Evolutionary conservation across 1,139 yeast species (phyloP).

Genomic region (Yamadazyma kanchanaburiensis): DNA sequence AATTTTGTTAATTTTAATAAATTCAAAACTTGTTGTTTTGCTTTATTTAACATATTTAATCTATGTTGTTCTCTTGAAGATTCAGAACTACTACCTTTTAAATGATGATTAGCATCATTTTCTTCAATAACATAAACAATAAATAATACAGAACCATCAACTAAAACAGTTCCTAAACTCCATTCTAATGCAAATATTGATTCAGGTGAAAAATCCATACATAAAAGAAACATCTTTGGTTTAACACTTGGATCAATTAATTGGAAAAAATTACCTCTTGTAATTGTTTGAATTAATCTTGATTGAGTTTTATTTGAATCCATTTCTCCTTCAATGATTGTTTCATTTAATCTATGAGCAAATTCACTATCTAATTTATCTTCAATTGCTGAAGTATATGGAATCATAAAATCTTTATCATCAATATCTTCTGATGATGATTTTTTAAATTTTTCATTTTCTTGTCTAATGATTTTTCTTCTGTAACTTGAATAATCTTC

Average conservation of each 20-base stretch:
- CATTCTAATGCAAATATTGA: constrained; percentile 85
- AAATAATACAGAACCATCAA: constrained; percentile 80
- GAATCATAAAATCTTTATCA: constrained; percentile 43
- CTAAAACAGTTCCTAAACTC: constrained; percentile 83
- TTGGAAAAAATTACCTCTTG: constrained; percentile 67
- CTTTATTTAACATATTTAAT: constrained; percentile 55
- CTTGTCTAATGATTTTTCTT: constrained; percentile 47
- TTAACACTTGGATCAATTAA: constrained; percentile 46
- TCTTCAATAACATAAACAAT: constrained; percentile 78
- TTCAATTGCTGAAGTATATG: constrained; percentile 72
- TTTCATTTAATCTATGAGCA: constrained; percentile 57
- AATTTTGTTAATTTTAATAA: constrained; percentile 67
- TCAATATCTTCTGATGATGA: constrained; percentile 8
- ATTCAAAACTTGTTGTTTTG: constrained; percentile 57
- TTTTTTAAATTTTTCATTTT: constrained; percentile 25
- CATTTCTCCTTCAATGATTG: constrained; percentile 58
- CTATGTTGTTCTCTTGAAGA: constrained; percentile 49
- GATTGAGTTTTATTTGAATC: constrained; percentile 55
- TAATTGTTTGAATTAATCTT: constrained; percentile 63
- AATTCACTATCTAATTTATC: constrained; percentile 64
- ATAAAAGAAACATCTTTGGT: constrained; percentile 70
- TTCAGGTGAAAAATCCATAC: constrained; percentile 83
- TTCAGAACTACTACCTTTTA: constrained; percentile 41
- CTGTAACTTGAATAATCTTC: constrained; percentile 49
- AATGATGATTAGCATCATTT: constrained; percentile 46